Base-by-base conservation (phyloP, 2,329 filamentous ascomycete species). In the Hypoxylon rubiginosum region DNA sequence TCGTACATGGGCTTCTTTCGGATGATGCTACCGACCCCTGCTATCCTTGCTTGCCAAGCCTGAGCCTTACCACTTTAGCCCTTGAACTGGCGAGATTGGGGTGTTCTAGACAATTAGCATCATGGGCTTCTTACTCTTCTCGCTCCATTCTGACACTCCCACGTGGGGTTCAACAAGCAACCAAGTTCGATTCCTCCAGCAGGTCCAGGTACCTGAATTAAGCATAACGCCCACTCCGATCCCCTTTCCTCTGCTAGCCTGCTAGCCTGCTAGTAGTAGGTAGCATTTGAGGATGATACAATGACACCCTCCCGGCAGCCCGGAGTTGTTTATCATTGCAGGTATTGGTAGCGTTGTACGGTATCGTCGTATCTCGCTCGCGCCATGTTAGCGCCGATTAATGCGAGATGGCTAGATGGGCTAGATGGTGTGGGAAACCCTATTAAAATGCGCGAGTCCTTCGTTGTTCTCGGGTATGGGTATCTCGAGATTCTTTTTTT, bases 371-470 rank as follows among this genome's bases (percentile, higher is more conserved):
- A 13, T 24, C 11, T 56, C 56, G 51, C 55, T 21, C 46, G 52
- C 30, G 8, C 51, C 51, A 28, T 46, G 46, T 45, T 43, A 45
- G 53, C 34, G 17, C 28, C 41, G 13, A 26, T 28, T 32, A 45
- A 54, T 41, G 50, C 34, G 32, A 24, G 34, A 57, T 55, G 26
- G 46, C n/a, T 28, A 28, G 26, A 28, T 7, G 26, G 26, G 48
- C 59, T 52, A n/a, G 53, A 50, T 39, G 26, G 32, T 19, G 58
- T 60, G 41, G 26, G 26, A n/a, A 58, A 26, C 28, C 56, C 39
- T 64, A 62, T 61, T 55, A 64, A 58, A 62, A 61, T 50, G 45
- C 45, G 34, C 55, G 41, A 54, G 24, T 30, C 43, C 52, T 46
- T 58, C 60, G 34, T 17, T 24, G 30, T 43, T 41, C 36, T 45